Percentiles rank a stretch among this genome's conserved stretches.
Conservation (phyloP, 306 rosid species). For the Echinosophora koreensis region DNA sequence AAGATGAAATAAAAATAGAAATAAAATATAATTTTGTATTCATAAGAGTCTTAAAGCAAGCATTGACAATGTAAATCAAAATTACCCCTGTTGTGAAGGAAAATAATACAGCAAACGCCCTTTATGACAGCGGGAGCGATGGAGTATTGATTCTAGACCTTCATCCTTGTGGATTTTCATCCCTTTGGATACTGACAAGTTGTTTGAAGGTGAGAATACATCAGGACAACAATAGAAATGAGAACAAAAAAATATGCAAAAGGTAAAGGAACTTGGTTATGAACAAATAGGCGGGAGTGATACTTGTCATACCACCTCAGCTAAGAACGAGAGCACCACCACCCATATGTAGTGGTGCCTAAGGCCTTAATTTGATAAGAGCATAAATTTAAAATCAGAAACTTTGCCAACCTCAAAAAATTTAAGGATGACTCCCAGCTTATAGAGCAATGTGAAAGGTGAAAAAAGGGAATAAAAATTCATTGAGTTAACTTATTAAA, state of each 20-base stretch:
- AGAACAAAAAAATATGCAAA: neutral
- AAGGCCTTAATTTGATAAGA: slow-evolving; percentile 8
- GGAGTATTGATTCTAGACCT: slow-evolving; percentile 77
- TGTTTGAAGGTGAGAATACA: slow-evolving; percentile 42
- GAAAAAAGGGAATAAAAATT: neutral
- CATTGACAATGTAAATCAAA: slow-evolving; percentile 31
- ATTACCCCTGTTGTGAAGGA: slow-evolving; percentile 79
- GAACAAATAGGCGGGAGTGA: slow-evolving; percentile 18
- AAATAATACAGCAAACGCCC: slow-evolving; percentile 96
- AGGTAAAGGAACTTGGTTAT: slow-evolving; percentile 11
- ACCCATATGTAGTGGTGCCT: slow-evolving; percentile 11
- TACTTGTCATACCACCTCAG: slow-evolving; percentile 16
- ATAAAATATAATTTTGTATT: too few relatives aligned
- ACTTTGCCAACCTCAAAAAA: slow-evolving; percentile 21
- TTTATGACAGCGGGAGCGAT: slow-evolving; percentile 88
- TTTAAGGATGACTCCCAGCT: slow-evolving; percentile 21
- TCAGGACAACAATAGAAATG: slow-evolving; percentile 42
- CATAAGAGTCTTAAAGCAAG: neutral
- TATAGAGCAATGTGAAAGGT: neutral
- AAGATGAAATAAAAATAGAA: too few relatives aligned
- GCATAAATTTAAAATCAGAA: slow-evolving; percentile 13
- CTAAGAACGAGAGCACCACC: slow-evolving; percentile 9
- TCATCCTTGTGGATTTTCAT: slow-evolving; percentile 66
- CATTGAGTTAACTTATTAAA: slow-evolving; percentile 15
- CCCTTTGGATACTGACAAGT: slow-evolving; percentile 71